Base-by-base conservation (phyloP, 73 alveolate species). In the Uronychia binucleata region DNA sequence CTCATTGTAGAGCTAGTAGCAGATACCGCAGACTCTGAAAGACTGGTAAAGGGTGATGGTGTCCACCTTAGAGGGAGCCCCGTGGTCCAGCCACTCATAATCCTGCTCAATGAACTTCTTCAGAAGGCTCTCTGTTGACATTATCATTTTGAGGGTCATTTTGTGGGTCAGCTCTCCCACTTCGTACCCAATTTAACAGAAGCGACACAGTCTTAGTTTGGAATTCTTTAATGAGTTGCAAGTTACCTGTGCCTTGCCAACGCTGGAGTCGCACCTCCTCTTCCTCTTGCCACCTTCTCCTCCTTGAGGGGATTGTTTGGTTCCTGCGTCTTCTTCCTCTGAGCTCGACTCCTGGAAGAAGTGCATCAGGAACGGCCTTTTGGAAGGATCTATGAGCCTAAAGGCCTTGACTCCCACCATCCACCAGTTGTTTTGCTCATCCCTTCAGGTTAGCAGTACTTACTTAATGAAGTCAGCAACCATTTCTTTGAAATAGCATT, bases 381-480 rank as follows among this genome's bases (percentile, higher is more conserved):
- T 33, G 26, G 59, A 32, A 25, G 90, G 90, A 31, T 78, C 82
- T 30, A 34, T 59, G 88, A 88, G 77, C 59, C 83, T 88, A 33
- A 80, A 88, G 11, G 94, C 94, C 59, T 83, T 75, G 1, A 88
- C 35, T 31, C 94, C 94, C 0, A 88, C 28, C 27, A 88, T 88
- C 99, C 99, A 97, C 99, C 99, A 97, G 60, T 89, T 95, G 5
- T 96, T 97, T 31, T 96, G 95, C 59, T 93, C 96, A 82, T 97
- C 99, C 88, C 67, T 46, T 46, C 19, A 46, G 5, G 19, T 46
- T 19, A 46, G n/a, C 5, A 19, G 19, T 19, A 5, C 67, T 46
- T 46, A 46, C 67, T 97, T 97, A 31, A 96, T 93, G 77, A 97
- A 97, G 88, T 97, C 99, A 11, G 67, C 67, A 46, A 46, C 67